phyloP scores from a whole-genome alignment of 495 filamentous ascomycete species.

The Cryomyces minteri region DNA sequence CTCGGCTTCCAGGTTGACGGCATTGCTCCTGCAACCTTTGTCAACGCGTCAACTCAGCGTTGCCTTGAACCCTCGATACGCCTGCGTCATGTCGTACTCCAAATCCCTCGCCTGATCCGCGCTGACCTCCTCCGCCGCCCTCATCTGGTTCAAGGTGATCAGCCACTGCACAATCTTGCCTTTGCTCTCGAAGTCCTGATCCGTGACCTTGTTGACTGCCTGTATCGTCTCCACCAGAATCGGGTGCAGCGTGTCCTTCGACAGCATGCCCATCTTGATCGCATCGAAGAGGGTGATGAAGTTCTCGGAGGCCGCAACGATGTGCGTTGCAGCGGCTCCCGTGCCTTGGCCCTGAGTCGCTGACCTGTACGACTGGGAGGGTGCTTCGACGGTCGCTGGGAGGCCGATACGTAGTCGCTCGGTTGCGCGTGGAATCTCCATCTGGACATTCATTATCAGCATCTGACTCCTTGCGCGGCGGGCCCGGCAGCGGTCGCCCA shows the following conservation, averaged over 20 bases:
- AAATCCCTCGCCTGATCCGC: conserved; percentile 79
- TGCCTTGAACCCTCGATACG: conserved; percentile 80
- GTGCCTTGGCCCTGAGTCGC: conserved; percentile 17
- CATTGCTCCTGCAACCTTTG: no score
- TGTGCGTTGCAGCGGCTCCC: conserved; percentile 46
- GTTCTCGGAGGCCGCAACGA: conserved; percentile 79
- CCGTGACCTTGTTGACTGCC: conserved; percentile 88
- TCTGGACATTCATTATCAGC: conserved; percentile 25
- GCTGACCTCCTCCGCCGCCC: conserved; percentile 74
- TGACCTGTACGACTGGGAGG: conserved; percentile 20
- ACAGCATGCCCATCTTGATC: conserved; percentile 67
- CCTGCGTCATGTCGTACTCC: conserved; percentile 72
- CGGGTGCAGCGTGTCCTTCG: conserved; percentile 91
- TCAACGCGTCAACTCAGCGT: conserved; percentile 24
- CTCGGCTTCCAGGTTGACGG: no score
- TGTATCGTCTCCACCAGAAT: conserved; percentile 88
- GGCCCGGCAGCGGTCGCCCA: not conserved
- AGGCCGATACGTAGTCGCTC: conserved; percentile 83
- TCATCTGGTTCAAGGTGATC: conserved; percentile 93
- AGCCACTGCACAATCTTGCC: conserved; percentile 98
- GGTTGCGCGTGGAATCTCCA: conserved; percentile 88
- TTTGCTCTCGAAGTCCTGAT: conserved; percentile 78
- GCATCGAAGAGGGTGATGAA: conserved; percentile 98
- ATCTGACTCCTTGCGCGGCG: not conserved
- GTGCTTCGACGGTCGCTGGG: conserved; percentile 40